Percentiles rank a stretch among this genome's conserved stretches.
These are phyloP conservation scores for Akanthomyces uredinophilus DNA, from an alignment of 2,329 filamentous ascomycete genomes.

Conservation along the genomic window DNA sequence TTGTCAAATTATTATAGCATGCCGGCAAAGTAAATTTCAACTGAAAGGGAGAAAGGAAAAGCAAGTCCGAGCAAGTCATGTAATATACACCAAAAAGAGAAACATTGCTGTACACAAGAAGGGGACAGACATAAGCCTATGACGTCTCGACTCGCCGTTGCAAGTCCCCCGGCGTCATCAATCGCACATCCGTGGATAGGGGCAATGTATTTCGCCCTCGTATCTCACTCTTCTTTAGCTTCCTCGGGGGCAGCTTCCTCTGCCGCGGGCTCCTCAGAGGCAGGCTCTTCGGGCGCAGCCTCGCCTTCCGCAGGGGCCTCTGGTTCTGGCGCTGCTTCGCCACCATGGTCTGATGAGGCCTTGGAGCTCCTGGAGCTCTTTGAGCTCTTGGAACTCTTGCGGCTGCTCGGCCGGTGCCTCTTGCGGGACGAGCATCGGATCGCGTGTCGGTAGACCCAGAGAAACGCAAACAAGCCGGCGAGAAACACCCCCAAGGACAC, in stretches of 20 bases:
- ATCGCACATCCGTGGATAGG: background rate
- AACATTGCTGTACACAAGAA: constrained; percentile 9
- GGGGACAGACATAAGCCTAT: background rate
- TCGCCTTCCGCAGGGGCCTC: background rate
- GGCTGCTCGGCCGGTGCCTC: constrained; percentile 22
- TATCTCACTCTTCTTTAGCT: background rate
- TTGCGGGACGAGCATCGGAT: constrained; percentile 30
- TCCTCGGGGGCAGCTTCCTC: background rate
- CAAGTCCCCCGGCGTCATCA: background rate
- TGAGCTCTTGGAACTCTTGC: constrained; percentile 17
- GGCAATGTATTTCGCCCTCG: background rate
- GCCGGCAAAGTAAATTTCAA: background rate
- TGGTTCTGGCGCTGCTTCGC: background rate
- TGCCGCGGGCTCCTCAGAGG: too few relatives aligned
- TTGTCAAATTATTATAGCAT: background rate
- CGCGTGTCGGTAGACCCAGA: constrained; percentile 36
- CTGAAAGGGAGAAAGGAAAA: background rate
- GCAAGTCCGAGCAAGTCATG: background rate
- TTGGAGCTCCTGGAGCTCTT: constrained; percentile 28
- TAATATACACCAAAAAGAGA: constrained; percentile 9
- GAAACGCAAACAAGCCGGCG: constrained; percentile 31
- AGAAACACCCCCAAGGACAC: constrained; percentile 37
- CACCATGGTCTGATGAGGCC: constrained; percentile 9
- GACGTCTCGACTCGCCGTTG: background rate
- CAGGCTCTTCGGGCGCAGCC: background rate